phyloP scores from a whole-genome alignment of 1,284 basidiomycete genomes.

The Coniferiporia sulphurascens region DNA sequence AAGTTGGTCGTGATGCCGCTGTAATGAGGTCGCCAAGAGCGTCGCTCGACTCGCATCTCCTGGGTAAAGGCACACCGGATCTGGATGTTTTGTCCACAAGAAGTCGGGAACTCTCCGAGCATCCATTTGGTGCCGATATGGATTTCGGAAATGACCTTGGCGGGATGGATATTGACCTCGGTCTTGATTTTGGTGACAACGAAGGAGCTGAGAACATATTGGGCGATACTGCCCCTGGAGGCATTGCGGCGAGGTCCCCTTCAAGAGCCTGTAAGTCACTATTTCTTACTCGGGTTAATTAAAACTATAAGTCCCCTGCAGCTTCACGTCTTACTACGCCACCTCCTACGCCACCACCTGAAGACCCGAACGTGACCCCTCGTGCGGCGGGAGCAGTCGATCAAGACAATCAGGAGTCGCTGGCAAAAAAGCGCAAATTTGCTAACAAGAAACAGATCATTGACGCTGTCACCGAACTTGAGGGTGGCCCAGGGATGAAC shows the following conservation, averaged over 20 bases:
- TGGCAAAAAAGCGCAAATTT: constrained; percentile 50
- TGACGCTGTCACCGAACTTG: constrained; percentile 76
- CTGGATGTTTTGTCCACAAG: constrained; percentile 56
- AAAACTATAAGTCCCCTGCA: constrained; percentile 24
- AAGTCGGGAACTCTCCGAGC: constrained; percentile 59
- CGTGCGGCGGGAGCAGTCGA: constrained; percentile 24
- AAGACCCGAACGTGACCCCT: constrained; percentile 44
- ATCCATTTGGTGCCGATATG: constrained; percentile 56
- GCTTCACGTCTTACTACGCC: constrained; percentile 70
- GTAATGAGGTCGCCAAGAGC: constrained; percentile 40
- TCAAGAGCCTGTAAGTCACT: constrained; percentile 64
- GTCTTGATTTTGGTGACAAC: constrained; percentile 63
- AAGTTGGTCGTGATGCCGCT: constrained; percentile 69
- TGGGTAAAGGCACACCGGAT: constrained; percentile 45
- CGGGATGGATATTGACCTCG: constrained; percentile 63
- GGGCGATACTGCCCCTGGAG: constrained; percentile 27
- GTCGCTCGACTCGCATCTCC: constrained; percentile 57
- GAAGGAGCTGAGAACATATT: constrained; percentile 30
- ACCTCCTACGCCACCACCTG: constrained; percentile 64
- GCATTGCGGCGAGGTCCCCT: constrained; percentile 47
- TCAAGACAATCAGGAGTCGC: constrained; percentile 31
- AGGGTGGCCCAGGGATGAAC: constrained; percentile 64
- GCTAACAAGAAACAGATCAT: constrained; percentile 45
- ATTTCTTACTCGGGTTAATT: neutral
- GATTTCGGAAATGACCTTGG: constrained; percentile 48